phyloP scores from a whole-genome alignment of 2,329 filamentous ascomycete genomes.

The Penicillium frequentans region DNA sequence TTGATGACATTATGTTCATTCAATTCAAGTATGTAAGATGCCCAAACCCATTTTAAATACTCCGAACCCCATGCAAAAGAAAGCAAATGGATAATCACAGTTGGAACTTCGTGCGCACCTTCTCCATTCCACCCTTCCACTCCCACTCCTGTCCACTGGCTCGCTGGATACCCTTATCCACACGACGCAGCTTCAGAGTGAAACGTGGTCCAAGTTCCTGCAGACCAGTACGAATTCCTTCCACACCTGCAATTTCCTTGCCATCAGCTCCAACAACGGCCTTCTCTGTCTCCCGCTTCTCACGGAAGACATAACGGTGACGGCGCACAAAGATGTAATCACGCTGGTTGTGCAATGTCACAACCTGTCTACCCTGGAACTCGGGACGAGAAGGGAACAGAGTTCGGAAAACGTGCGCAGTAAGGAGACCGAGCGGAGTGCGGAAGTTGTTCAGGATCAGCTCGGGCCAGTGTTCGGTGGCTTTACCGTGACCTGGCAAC shows the following conservation, averaged over 20 bases:
- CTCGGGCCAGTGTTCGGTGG: constrained; percentile 88
- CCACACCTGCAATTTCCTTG: constrained; percentile 77
- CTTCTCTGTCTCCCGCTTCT: constrained; percentile 85
- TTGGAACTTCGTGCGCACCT: constrained; percentile 89
- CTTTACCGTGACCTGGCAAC: constrained; percentile 84
- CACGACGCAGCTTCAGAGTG: constrained; percentile 82
- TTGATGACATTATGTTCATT: constrained; percentile 8
- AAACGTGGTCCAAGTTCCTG: constrained; percentile 86
- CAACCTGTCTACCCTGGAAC: constrained; percentile 80
- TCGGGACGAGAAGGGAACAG: constrained; percentile 81
- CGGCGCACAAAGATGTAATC: constrained; percentile 93
- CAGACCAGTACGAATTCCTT: constrained; percentile 80
- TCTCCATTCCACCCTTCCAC: constrained; percentile 96
- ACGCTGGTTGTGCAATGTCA: constrained; percentile 91
- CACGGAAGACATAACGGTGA: constrained; percentile 89
- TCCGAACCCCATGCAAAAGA: constrained; percentile 28
- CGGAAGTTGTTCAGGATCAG: constrained; percentile 92
- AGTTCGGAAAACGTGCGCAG: constrained; percentile 78
- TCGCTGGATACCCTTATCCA: constrained; percentile 84
- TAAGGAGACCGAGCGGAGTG: constrained; percentile 84
- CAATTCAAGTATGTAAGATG: constrained; percentile 4
- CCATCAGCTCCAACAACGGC: constrained; percentile 79
- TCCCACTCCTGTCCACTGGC: constrained; percentile 85
- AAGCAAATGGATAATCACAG: constrained; percentile 52
- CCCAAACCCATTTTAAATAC: constrained; percentile 18